Evolutionary conservation across 345 rosid genomes (phyloP), one percentile per base, ranked within the genome.

Genomic region (Hibiscus mutabilis): DNA sequence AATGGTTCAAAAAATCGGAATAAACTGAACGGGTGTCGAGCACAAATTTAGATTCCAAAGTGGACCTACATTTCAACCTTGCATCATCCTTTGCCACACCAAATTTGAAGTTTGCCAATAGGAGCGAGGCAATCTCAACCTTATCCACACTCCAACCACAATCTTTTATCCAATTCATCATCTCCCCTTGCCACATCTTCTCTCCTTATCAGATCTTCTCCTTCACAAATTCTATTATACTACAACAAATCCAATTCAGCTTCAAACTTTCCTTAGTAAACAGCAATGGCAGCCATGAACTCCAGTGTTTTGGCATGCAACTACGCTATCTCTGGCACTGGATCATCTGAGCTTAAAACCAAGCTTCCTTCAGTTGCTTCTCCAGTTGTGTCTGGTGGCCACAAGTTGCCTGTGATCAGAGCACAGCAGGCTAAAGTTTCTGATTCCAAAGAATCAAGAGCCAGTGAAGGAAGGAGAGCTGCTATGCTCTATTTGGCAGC

Each of bases 121-220:
- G 85, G 92, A 82, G 75, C 68, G 76, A 75, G 90, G 97, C 85
- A 87, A 93, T 93, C 94, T 86, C 84, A 88, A 92, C 55, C 98
- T 87, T 91, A 93, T 93, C 97, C 91, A 85, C 92, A 85, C 85
- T 81, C 86, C 85, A 74, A 71, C 96, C 97, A 89, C 96, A 91
- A 77, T 68, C 83, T 73, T 77, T 73, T 40, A 82, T 79, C 82
- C 79, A 81, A 81, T 68, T 80, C 82, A 78, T 78, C 57, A 52
- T 52, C 82, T 68, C 75, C 76, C 61, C 16, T 77, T 47, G 52
- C 52, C 52, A 47, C 52, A 49, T 49, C 7, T 49, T 42, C 46
- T 9, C 46, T 42, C 14, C 46, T 42, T 10, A 42, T 42, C 46
- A 7, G 42, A 37, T 37, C 11, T 37, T 11, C 42, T 37, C 42